Evolutionary conservation across 2,329 filamentous ascomycete genomes (phyloP), one percentile per base, ranked within the genome.

Genomic region (Orbilia brochopaga): DNA sequence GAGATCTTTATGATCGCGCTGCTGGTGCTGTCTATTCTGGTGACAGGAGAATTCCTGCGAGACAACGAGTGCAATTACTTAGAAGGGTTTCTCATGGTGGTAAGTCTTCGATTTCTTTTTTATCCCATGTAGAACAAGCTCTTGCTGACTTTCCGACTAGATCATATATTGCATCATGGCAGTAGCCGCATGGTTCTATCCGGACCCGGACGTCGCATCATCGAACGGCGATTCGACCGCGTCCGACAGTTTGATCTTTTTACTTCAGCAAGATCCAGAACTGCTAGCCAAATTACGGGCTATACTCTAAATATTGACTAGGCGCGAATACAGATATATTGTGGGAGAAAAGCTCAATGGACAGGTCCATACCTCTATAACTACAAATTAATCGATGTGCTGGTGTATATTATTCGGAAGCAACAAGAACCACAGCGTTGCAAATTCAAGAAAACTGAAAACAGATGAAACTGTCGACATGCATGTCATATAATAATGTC

Each of bases 51-150:
- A 73, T 96, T 96, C 80, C 81, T 97, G 61, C 84, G 91, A 55
- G 92, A 97, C 78, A 87, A 90, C 75, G 93, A 94, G 83, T 91
- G 87, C 73, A 95, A 96, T 78, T 97, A 95, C 77, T 84, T 97
- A 2, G 92, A 97, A 79, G 92, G 92, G 1, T 85, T 87, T 23
- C 83, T 97, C 17, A 90, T 91, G 74, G 86, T 96, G 17, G 84
- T 90, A 56, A 19, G 66, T 72, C 11, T 30, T 37, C 17, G n/a
- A 8, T 8, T 32, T 17, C 35, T 21, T 15, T 46, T 15, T 40
- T 40, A 3, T 8, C n/a, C 13, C 8, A 24, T 44, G 40, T 24
- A 5, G n/a, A n/a, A 10, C 7, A 52, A 7, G 19, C 52, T 3
- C 4, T 55, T 19, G 32, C 21, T 40, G 15, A 55, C 35, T 4